A percentile compares a stretch with the other conserved stretches of the same genome.
Conservation (phyloP, 2,329 filamentous ascomycete genomes). For the Fusarium subtropicale region DNA sequence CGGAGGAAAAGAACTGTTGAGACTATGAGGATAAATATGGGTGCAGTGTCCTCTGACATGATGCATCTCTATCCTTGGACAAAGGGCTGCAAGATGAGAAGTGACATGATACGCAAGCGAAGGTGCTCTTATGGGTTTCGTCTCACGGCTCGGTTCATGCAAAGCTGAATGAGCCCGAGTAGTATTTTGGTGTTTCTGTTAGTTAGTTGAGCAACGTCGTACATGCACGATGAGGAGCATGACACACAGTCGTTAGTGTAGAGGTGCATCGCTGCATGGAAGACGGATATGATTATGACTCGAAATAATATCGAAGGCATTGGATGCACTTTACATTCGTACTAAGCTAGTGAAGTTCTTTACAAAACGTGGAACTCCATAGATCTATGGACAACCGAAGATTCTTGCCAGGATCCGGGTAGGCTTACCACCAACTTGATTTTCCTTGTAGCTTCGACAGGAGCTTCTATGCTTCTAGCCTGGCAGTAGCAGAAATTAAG, state of each 20-base stretch:
- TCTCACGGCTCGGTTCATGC: slow-evolving; percentile 1
- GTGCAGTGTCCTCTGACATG: slow-evolving; percentile 5
- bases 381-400: not conserved
- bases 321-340: not conserved
- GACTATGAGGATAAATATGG: slow-evolving; percentile 15
- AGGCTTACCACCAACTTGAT: not conserved
- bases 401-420: not conserved
- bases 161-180: not conserved
- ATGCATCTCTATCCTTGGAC: not conserved
- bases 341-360: not conserved
- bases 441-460: slow-evolving; percentile 32
- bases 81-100: slow-evolving; percentile 8
- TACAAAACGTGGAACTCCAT: not conserved
- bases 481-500: not conserved
- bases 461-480: slow-evolving; percentile 20
- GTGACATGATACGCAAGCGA: slow-evolving; percentile 7
- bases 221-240: slow-evolving; percentile 8
- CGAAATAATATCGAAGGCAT: not conserved
- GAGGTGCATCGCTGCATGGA: slow-evolving; percentile 13
- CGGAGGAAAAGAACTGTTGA: slow-evolving; percentile 9
- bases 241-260: slow-evolving; percentile 8
- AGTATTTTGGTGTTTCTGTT: slow-evolving; percentile 3
- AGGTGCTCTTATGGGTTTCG: slow-evolving; percentile 10
- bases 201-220: slow-evolving; percentile 11
- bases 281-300: slow-evolving; percentile 27